A percentile compares a stretch with the other conserved stretches of the same genome.
phyloP scores from a whole-genome alignment of 2,329 filamentous ascomycete genomes.

The Coniochaeta sp. region DNA sequence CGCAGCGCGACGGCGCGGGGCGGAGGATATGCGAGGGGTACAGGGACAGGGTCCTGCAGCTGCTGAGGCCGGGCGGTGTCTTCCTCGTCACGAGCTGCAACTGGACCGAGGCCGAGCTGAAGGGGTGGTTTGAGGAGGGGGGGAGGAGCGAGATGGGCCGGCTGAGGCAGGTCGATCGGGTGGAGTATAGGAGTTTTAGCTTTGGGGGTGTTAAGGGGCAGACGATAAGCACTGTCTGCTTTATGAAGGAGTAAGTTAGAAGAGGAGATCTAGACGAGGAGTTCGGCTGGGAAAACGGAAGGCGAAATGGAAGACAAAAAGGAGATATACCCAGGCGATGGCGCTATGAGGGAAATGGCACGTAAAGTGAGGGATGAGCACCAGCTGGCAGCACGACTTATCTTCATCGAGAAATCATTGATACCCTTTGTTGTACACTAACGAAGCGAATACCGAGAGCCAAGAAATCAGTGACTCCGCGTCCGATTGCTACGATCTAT shows the following conservation, averaged over 20 bases:
- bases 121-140: conserved; percentile 63
- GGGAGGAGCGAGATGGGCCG: conserved; percentile 19
- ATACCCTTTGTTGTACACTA: too few relatives aligned
- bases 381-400: too few relatives aligned
- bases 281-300: neutral
- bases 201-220: conserved; percentile 87
- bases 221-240: conserved; percentile 82
- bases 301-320: neutral
- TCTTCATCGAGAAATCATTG: too few relatives aligned
- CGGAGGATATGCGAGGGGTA: conserved; percentile 70
- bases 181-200: conserved; percentile 78
- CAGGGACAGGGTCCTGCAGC: conserved; percentile 54
- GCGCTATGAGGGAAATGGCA: too few relatives aligned
- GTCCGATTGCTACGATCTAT: too few relatives aligned
- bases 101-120: conserved; percentile 88
- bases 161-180: conserved; percentile 57
- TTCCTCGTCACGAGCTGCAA: conserved; percentile 94
- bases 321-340: neutral
- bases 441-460: too few relatives aligned
- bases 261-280: neutral
- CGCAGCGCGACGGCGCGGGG: conserved; percentile 43
- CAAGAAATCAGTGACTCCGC: too few relatives aligned
- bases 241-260: conserved; percentile 37
- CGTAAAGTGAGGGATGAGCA: too few relatives aligned
- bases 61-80: conserved; percentile 65